These are phyloP conservation scores for Nepenthes mirabilis DNA, from an alignment of 148 eudicot species.

Conservation along the genomic window DNA sequence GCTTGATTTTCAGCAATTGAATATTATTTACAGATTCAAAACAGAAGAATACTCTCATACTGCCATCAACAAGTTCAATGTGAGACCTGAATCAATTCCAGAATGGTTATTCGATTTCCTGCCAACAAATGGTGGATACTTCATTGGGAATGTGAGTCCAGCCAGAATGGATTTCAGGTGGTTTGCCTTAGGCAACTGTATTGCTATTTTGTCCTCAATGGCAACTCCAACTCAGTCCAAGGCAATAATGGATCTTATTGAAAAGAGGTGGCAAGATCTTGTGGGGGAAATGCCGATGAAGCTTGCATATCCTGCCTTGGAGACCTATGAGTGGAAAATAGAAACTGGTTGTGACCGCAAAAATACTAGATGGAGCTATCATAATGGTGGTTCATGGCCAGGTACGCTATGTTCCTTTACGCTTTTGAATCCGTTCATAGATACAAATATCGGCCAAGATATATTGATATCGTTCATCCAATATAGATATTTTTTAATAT, in stretches of 20 bases:
- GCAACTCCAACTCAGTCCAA: neutral
- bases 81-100: constrained; percentile 31
- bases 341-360: neutral
- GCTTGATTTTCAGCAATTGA: constrained; percentile 31
- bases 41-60: constrained; percentile 37
- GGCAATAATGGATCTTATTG: constrained; percentile 4
- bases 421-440: neutral
- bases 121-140: constrained; percentile 2
- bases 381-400: constrained; percentile 3
- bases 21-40: constrained; percentile 24
- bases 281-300: constrained; percentile 5
- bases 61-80: constrained; percentile 10
- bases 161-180: constrained; percentile 3
- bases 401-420: neutral
- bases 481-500: no score
- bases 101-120: constrained; percentile 7
- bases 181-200: constrained; percentile 3
- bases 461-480: no score
- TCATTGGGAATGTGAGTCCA: constrained; percentile 4
- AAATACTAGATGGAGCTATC: constrained; percentile 4
- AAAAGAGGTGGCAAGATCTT: constrained; percentile 2
- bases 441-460: no score
- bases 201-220: neutral
- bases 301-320: constrained; percentile 1
- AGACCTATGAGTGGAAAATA: constrained; percentile 4